Evolutionary conservation across 257 asterid genomes (phyloP), one percentile per base, ranked within the genome.

Genomic region (Apocynum venetum): DNA sequence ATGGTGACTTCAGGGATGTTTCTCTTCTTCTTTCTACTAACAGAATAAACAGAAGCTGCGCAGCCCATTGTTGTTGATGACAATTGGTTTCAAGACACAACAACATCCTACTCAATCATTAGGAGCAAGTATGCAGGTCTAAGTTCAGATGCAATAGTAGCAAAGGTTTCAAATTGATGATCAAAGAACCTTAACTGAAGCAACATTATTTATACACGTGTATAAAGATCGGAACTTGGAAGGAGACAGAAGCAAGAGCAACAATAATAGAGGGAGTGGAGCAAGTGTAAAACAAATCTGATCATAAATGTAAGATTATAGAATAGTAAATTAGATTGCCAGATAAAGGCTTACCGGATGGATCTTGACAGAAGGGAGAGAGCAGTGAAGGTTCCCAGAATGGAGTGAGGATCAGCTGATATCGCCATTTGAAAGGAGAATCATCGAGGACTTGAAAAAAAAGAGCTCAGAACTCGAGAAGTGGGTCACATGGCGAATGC

Each of bases 41-140:
- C 46, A 66, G 86, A 88, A 80, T 83, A 82, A 20, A 85, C 80
- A 51, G 97, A 93, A 73, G 81, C 82, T 6, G 93, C 74, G 79
- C 98, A 91, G 76, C 98, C 98, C 97, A 93, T 93, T 80, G 49
- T 79, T 80, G 11, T 75, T 74, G 10, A 36, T 46, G 68, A 55
- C 14, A 55, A 80, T 36, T 36, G 70, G 74, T 78, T 55, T 64
- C 83, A 75, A 20, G 72, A 57, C 40, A 56, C 60, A 78, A 53
- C 70, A 77, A 65, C 77, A 82, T 77, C 82, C 86, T 82, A 77
- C 74, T 57, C 13, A 56, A 19, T 52, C 76, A 68, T 71, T 43
- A 7, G 1, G 31, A 43, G 41, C 47, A 67, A 59, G 13, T 55
- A n/a, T 57, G 47, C 69, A 15, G 20, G 13, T 2, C 3, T 43